A percentile compares a stretch with the other conserved stretches of the same genome.
Conservation (phyloP, 768 basidiomycete genomes). For the Psilocybe sp. region DNA sequence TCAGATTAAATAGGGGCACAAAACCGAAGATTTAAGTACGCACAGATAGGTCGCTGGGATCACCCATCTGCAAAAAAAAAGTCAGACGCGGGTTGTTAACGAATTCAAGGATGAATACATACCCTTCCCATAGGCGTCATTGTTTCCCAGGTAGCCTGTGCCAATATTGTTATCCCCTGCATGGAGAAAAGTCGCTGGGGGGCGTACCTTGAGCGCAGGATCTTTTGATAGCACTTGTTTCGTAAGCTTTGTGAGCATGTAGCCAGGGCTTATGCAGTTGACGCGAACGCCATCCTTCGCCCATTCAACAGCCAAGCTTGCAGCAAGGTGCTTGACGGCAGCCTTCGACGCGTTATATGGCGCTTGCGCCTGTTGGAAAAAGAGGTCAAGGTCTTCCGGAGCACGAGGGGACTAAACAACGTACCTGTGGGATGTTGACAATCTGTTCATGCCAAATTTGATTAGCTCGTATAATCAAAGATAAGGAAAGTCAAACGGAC, state of each 20-base stretch:
- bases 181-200: not conserved
- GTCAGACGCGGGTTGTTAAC: constrained; percentile 8
- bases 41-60: constrained; percentile 88
- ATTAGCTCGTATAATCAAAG: not conserved
- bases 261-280: constrained; percentile 85
- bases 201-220: constrained; percentile 65
- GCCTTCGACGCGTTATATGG: constrained; percentile 97
- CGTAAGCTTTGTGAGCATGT: constrained; percentile 91
- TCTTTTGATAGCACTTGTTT: constrained; percentile 77
- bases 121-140: constrained; percentile 87
- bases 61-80: constrained; percentile 61
- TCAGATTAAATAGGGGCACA: constrained; percentile 1
- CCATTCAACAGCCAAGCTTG: constrained; percentile 94
- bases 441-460: constrained; percentile 45
- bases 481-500: constrained; percentile 35
- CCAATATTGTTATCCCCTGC: constrained; percentile 5
- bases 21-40: constrained; percentile 16
- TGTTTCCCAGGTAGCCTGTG: constrained; percentile 77
- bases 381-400: not conserved
- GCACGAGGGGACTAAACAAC: constrained; percentile 3
- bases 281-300: constrained; percentile 86
- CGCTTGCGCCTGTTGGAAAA: constrained; percentile 63
- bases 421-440: constrained; percentile 84
- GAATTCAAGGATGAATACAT: constrained; percentile 21
- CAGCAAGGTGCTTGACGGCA: constrained; percentile 92